Percentiles rank a stretch among this genome's conserved stretches.
phyloP scores from a whole-genome alignment of 2,329 filamentous ascomycete species.

The Penicillium sp. region DNA sequence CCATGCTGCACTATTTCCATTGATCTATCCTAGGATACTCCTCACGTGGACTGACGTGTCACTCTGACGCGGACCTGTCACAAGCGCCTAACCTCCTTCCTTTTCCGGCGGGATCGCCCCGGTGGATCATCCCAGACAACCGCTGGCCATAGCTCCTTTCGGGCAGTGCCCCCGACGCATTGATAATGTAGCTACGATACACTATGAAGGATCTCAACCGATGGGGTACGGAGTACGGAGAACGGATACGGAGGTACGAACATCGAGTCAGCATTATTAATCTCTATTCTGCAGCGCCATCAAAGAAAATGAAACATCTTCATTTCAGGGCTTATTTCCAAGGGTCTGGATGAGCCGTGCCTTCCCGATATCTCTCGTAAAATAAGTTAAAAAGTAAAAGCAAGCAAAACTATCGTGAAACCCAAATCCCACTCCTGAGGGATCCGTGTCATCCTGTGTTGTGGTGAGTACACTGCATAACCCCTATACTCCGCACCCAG shows the following conservation, averaged over 20 bases:
- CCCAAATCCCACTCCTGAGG: neutral
- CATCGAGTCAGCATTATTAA: too few species aligned
- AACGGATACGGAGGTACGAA: too few species aligned
- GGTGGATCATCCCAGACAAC: constrained; percentile 29
- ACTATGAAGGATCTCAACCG: neutral
- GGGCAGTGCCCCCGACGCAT: constrained; percentile 20
- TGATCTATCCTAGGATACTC: too few species aligned
- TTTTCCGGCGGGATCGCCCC: constrained; percentile 22
- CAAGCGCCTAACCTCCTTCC: constrained; percentile 26
- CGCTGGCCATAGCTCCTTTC: constrained; percentile 37
- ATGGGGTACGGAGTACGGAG: neutral
- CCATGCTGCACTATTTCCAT: too few species aligned
- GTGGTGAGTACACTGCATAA: too few species aligned
- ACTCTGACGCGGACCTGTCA: constrained; percentile 13
- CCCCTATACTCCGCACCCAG: too few species aligned
- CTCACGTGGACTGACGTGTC: constrained; percentile 13
- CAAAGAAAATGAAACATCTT: neutral
- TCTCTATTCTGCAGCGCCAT: too few species aligned
- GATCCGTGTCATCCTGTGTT: neutral
- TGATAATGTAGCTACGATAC: neutral
- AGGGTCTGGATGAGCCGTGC: neutral
- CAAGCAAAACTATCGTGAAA: neutral
- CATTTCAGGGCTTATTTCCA: neutral
- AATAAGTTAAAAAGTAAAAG: neutral
- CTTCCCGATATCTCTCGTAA: neutral